phyloP scores from a whole-genome alignment of 192 early-diverging fungal species.

The Linnemannia zychae region DNA sequence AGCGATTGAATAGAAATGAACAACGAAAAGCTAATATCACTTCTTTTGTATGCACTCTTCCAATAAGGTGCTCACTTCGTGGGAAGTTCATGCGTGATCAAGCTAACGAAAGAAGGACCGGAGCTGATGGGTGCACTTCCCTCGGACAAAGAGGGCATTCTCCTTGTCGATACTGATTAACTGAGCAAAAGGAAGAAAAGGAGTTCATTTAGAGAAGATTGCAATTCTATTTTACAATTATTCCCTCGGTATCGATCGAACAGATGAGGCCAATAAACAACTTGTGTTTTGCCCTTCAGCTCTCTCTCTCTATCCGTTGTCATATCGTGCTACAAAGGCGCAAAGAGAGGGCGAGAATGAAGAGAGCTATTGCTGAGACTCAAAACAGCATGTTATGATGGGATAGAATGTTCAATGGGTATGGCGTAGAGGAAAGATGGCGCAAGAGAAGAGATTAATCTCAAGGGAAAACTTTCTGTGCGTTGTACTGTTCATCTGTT shows the following conservation, averaged over 20 bases:
- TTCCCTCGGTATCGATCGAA: no score
- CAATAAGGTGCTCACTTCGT: slow-evolving; percentile 36
- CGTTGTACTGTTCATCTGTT: no score
- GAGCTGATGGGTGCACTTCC: slow-evolving; percentile 25
- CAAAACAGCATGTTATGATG: background rate
- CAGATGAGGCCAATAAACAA: no score
- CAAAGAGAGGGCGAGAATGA: background rate
- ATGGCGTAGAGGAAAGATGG: background rate
- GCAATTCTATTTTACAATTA: no score
- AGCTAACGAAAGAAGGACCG: slow-evolving; percentile 16
- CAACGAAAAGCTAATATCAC: background rate
- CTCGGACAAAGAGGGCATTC: slow-evolving; percentile 29
- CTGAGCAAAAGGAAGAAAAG: background rate
- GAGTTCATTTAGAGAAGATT: background rate
- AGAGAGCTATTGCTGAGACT: background rate
- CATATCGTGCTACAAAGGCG: no score
- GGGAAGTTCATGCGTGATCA: slow-evolving; percentile 46
- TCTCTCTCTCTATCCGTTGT: no score
- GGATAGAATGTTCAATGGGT: background rate
- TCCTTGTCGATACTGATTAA: slow-evolving; percentile 21
- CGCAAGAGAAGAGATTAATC: background rate
- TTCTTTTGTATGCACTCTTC: background rate
- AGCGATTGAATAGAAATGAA: background rate
- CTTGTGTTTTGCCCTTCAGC: background rate
- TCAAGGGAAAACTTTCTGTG: background rate